These are phyloP conservation scores for Helicostylum pulchrum DNA, from an alignment of 192 early-diverging fungal species.

Conservation along the genomic window DNA sequence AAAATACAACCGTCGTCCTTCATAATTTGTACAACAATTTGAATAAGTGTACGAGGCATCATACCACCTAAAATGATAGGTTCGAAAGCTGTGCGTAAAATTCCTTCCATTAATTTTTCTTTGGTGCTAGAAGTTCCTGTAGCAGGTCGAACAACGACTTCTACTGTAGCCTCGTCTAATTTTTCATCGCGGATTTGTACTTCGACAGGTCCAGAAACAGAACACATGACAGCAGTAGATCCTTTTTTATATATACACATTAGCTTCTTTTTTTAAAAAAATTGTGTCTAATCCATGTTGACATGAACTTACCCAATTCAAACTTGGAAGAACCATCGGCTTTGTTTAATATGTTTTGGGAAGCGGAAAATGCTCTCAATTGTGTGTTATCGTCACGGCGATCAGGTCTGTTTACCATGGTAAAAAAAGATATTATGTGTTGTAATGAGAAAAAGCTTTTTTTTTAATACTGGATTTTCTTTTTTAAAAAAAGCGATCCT, in stretches of 20 bases:
- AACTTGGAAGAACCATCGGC: constrained; percentile 88
- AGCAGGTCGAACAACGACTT: constrained; percentile 73
- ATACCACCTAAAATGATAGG: constrained; percentile 69
- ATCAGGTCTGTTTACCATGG: constrained; percentile 47
- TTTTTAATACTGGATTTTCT: neutral
- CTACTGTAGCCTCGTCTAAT: constrained; percentile 81
- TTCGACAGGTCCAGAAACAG: constrained; percentile 86
- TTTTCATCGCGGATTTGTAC: constrained; percentile 84
- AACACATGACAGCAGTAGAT: constrained; percentile 67
- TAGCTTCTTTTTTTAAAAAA: neutral
- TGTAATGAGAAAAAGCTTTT: neutral
- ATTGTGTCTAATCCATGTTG: neutral
- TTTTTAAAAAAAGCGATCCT: neutral
- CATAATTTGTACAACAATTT: constrained; percentile 83
- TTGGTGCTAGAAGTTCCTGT: constrained; percentile 56
- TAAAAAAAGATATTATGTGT: neutral
- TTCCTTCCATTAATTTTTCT: constrained; percentile 73
- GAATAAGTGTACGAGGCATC: constrained; percentile 84
- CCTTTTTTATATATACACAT: constrained; percentile 43
- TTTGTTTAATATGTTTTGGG: constrained; percentile 65
- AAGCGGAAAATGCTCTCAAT: constrained; percentile 69
- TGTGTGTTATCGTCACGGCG: constrained; percentile 51
- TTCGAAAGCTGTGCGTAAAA: constrained; percentile 71
- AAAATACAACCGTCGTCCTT: constrained; percentile 83
- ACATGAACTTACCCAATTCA: constrained; percentile 53